Evolutionary conservation across 139 green algal genomes (phyloP).

Genomic region (Klebsormidium nitens): DNA sequence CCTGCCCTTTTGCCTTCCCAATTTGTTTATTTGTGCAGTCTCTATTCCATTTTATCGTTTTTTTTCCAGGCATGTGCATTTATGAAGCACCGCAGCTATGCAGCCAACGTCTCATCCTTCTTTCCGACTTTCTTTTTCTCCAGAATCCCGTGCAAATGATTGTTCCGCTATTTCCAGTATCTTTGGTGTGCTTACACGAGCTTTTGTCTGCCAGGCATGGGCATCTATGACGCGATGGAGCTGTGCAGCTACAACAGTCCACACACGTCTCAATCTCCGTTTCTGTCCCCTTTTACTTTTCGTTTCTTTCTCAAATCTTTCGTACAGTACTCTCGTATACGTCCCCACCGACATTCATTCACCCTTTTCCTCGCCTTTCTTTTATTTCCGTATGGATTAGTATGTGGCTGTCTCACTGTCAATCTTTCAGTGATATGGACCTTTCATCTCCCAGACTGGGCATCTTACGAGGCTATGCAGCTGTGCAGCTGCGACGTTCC

Average conservation of each 20-base stretch:
- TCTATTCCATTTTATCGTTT: neutral
- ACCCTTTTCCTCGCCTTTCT: no score
- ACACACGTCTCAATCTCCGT: no score
- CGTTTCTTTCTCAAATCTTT: no score
- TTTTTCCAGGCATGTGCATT: neutral
- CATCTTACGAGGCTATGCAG: conserved; percentile 88
- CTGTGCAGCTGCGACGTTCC: neutral
- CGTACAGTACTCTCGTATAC: no score
- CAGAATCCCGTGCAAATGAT: neutral
- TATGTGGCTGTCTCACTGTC: neutral
- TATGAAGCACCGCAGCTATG: neutral
- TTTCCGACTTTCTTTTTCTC: no score
- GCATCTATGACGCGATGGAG: conserved; percentile 98
- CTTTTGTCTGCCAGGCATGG: conserved; percentile 46
- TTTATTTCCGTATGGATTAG: no score
- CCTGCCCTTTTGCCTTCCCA: neutral
- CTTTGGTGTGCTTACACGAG: no score
- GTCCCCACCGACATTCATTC: no score
- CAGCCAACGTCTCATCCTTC: neutral
- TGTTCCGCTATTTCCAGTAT: neutral
- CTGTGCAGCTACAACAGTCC: no score
- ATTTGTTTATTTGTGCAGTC: neutral
- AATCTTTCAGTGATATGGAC: no score
- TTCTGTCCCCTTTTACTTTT: no score
- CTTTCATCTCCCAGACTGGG: conserved; percentile 50